phyloP scores from a whole-genome alignment of 495 filamentous ascomycete species.

The Elasticomyces elasticus region DNA sequence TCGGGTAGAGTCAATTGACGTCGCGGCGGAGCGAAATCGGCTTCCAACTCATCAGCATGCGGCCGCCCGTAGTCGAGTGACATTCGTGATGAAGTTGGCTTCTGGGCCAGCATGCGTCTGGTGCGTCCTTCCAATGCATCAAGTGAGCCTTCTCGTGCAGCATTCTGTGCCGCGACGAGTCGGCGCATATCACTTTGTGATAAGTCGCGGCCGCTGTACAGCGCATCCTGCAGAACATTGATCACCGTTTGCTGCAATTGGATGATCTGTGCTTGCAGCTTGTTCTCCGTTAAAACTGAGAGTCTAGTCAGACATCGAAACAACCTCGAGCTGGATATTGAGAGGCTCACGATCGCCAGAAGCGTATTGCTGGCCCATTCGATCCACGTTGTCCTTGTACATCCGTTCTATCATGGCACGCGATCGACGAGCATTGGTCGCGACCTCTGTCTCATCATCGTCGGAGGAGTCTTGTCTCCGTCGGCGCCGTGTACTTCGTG shows the following conservation, averaged over 20 bases:
- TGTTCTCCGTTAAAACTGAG: conserved; percentile 27
- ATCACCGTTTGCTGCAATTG: conserved; percentile 31
- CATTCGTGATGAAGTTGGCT: no score
- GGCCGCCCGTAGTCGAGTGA: background rate
- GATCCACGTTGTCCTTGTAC: conserved; percentile 24
- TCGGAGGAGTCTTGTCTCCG: background rate
- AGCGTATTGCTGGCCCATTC: conserved; percentile 26
- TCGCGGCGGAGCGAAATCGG: background rate
- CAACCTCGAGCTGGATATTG: background rate
- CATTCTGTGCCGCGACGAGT: conserved; percentile 23
- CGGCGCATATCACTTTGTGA: conserved; percentile 23
- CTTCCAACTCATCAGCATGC: background rate
- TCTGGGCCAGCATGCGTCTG: conserved; percentile 15
- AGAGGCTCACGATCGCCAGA: conserved; percentile 23
- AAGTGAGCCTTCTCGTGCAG: conserved; percentile 26
- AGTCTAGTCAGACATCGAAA: conserved; percentile 1
- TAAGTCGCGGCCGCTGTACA: conserved; percentile 22
- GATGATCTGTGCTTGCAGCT: conserved; percentile 30
- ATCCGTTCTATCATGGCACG: conserved; percentile 24
- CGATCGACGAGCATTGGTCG: conserved; percentile 1
- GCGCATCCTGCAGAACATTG: conserved; percentile 28
- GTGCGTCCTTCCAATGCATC: conserved; percentile 23
- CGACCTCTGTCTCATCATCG: conserved; percentile 4
- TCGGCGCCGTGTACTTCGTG: no score
- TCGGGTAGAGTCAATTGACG: conserved; percentile 1